Conservation (phyloP, 371 early-diverging fungal genomes). For the Apophysomyces elegans region DNA sequence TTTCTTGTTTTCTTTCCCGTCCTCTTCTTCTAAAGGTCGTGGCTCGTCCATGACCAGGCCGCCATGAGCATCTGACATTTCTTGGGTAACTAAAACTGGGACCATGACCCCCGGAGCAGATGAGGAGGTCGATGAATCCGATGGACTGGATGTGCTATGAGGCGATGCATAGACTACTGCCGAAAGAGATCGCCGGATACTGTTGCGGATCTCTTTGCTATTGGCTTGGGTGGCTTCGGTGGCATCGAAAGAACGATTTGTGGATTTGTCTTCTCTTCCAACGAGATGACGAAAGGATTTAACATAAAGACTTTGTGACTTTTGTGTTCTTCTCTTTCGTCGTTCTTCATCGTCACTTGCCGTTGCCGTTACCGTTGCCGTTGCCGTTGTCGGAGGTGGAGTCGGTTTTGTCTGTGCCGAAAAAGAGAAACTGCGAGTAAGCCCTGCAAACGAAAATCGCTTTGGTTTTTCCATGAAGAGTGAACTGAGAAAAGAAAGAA, state of each 20-base stretch:
- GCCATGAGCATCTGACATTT: constrained; percentile 36
- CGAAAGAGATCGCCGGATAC: constrained; percentile 42
- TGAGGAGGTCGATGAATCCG: neutral
- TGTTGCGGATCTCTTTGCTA: constrained; percentile 35
- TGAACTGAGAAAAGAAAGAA: neutral
- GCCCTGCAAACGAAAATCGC: constrained; percentile 46
- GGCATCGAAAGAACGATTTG: constrained; percentile 23
- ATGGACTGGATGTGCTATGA: constrained; percentile 12
- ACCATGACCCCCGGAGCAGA: constrained; percentile 24
- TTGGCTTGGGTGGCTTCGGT: constrained; percentile 36
- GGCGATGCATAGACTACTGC: constrained; percentile 46
- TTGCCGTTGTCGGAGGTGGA: constrained; percentile 10
- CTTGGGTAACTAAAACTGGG: constrained; percentile 43
- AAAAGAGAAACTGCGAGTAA: constrained; percentile 25
- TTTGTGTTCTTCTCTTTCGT: constrained; percentile 30
- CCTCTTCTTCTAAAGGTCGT: constrained; percentile 2
- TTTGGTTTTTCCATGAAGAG: constrained; percentile 18
- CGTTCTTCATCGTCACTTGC: constrained; percentile 15
- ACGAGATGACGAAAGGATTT: constrained; percentile 36
- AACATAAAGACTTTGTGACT: constrained; percentile 41
- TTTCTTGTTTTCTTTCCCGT: constrained; percentile 18
- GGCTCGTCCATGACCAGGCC: constrained; percentile 34
- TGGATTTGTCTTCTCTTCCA: neutral
- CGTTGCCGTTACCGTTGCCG: constrained; percentile 5
- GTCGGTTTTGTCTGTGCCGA: constrained; percentile 14